phyloP scores from a whole-genome alignment of 768 basidiomycete species.

The Leccinellum rugosiceps region DNA sequence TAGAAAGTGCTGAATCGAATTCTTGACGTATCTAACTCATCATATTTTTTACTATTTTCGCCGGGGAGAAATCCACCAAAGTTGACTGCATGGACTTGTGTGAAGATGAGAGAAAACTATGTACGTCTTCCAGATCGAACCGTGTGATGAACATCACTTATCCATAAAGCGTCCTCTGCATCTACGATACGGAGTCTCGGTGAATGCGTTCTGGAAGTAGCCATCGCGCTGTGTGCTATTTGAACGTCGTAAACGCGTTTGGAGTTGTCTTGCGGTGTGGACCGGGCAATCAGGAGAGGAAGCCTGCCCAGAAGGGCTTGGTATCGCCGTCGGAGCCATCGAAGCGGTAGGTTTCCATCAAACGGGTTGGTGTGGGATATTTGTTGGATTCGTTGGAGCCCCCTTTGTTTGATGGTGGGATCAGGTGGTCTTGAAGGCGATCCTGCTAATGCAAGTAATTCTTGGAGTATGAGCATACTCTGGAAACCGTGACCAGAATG shows the following conservation, averaged over 20 bases:
- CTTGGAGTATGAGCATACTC: slow-evolving; percentile 39
- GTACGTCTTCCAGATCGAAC: slow-evolving; percentile 1
- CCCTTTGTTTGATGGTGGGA: slow-evolving; percentile 31
- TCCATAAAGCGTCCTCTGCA: slow-evolving; percentile 36
- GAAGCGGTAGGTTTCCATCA: slow-evolving; percentile 15
- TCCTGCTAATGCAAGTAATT: slow-evolving; percentile 45
- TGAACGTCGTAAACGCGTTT: slow-evolving; percentile 31
- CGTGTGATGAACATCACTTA: slow-evolving; percentile 13
- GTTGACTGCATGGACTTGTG: neutral
- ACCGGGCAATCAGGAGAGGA: slow-evolving; percentile 48
- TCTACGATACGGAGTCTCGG: slow-evolving; percentile 23
- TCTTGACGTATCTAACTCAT: slow-evolving; percentile 20
- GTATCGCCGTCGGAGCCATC: slow-evolving; percentile 50
- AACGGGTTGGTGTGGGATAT: slow-evolving; percentile 8
- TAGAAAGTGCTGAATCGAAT: slow-evolving; percentile 44
- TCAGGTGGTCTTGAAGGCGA: slow-evolving; percentile 21
- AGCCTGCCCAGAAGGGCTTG: slow-evolving; percentile 55
- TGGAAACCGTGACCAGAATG: slow-evolving; percentile 38
- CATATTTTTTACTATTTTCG: slow-evolving; percentile 8
- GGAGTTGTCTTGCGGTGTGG: neutral
- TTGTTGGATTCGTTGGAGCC: neutral
- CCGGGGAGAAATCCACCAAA: neutral
- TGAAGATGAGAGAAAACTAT: neutral
- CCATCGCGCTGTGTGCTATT: slow-evolving; percentile 30
- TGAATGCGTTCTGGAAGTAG: slow-evolving; percentile 12